A percentile compares a stretch with the other conserved stretches of the same genome.
Conservation (phyloP, 2,329 filamentous ascomycete species). For the Fusarium torulosum region DNA sequence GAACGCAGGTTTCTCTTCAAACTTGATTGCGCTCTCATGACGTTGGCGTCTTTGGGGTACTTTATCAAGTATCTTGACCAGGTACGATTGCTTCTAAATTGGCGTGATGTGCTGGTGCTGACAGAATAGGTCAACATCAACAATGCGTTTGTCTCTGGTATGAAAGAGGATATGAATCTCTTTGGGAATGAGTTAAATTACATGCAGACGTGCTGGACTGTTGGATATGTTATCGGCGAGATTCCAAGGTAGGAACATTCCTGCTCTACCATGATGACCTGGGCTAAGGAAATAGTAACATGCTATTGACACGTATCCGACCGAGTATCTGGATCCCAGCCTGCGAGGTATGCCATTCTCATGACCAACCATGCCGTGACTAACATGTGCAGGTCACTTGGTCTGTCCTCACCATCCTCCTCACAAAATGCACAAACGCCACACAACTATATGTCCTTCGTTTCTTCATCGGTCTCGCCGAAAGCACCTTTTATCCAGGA, state of each 20-base stretch:
- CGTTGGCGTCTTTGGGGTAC: slow-evolving; percentile 53
- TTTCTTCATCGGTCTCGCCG: slow-evolving; percentile 59
- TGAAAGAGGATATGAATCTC: slow-evolving; percentile 66
- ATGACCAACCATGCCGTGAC: background rate
- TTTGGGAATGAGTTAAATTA: slow-evolving; percentile 63
- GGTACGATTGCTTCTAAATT: slow-evolving; percentile 7
- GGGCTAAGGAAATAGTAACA: slow-evolving; percentile 40
- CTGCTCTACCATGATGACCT: fast-evolving
- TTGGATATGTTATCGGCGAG: slow-evolving; percentile 68
- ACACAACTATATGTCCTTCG: slow-evolving; percentile 55
- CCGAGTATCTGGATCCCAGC: slow-evolving; percentile 58
- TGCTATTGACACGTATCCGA: slow-evolving; percentile 55
- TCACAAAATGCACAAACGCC: slow-evolving; percentile 48
- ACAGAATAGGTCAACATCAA: slow-evolving; percentile 42
- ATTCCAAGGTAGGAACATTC: slow-evolving; percentile 46
- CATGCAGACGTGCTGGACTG: slow-evolving; percentile 65
- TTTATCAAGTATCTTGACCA: slow-evolving; percentile 58
- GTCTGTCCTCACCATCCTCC: slow-evolving; percentile 50
- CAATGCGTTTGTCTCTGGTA: slow-evolving; percentile 52
- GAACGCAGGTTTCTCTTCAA: slow-evolving; percentile 59
- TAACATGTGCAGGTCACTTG: slow-evolving; percentile 44
- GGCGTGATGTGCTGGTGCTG: background rate
- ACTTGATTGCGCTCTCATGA: slow-evolving; percentile 57
- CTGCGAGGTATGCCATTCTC: slow-evolving; percentile 44
- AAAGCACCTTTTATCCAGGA: slow-evolving; percentile 56